phyloP scores from a whole-genome alignment of 2,329 filamentous ascomycete species.

The Lizonia empirigonia region DNA sequence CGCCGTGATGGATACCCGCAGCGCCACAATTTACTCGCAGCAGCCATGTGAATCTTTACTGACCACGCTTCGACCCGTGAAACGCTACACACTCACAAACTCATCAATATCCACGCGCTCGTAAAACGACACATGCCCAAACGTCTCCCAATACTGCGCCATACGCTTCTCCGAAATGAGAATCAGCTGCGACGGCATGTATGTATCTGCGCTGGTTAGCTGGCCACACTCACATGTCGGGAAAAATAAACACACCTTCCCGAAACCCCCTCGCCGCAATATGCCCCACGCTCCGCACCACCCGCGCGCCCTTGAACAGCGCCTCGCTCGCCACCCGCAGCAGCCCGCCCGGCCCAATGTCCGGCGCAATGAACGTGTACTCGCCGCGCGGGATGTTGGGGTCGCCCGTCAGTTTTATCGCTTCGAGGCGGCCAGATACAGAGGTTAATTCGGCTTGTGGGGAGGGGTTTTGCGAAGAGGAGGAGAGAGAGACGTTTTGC shows the following conservation, averaged over 20 bases:
- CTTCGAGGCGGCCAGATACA: slow-evolving; percentile 79
- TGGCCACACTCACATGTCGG: no score
- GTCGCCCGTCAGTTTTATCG: slow-evolving; percentile 90
- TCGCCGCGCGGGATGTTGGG: slow-evolving; percentile 87
- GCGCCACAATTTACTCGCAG: no score
- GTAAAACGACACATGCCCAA: slow-evolving; percentile 57
- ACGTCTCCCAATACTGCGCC: slow-evolving; percentile 79
- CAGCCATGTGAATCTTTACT: no score
- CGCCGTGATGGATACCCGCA: no score
- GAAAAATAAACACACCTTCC: no score
- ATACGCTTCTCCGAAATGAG: slow-evolving; percentile 77
- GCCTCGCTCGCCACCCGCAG: slow-evolving; percentile 68
- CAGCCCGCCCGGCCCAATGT: slow-evolving; percentile 71
- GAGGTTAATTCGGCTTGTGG: no score
- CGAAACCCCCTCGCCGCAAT: slow-evolving; percentile 75
- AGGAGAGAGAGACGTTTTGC: no score
- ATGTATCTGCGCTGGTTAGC: slow-evolving; percentile 63
- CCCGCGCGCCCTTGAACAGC: slow-evolving; percentile 73
- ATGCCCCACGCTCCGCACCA: slow-evolving; percentile 77
- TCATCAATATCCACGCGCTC: slow-evolving; percentile 54
- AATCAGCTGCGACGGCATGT: slow-evolving; percentile 75
- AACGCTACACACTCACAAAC: slow-evolving; percentile 33
- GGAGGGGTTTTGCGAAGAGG: no score
- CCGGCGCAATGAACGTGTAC: slow-evolving; percentile 77
- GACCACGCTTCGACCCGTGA: no score